Evolutionary conservation across 177 flowering plant species (phyloP).

Genomic region (Vitis hybrid): DNA sequence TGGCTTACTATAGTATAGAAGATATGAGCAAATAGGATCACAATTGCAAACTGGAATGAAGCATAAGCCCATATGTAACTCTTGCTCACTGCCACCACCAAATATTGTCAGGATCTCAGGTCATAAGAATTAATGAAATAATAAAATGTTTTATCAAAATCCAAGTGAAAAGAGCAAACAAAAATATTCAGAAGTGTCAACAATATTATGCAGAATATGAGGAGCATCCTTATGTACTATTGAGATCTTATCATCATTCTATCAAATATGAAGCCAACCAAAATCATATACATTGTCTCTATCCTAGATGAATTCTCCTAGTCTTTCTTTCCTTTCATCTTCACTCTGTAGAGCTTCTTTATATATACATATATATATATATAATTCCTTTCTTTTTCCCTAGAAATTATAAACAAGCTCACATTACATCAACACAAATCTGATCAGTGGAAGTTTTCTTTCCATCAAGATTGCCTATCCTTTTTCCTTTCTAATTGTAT

Average conservation of each 20-base stretch:
- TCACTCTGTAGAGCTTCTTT: too few species aligned
- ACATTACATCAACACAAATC: too few species aligned
- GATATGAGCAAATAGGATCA: conserved; percentile 81
- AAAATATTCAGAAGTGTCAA: not conserved
- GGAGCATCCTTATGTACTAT: not conserved
- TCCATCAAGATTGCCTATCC: too few species aligned
- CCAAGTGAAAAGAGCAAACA: not conserved
- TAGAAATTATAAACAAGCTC: too few species aligned
- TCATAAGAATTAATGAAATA: not conserved
- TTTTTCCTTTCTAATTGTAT: too few species aligned
- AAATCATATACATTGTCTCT: not conserved
- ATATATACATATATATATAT: too few species aligned
- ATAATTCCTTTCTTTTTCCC: too few species aligned
- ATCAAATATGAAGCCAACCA: not conserved
- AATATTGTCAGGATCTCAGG: conserved; percentile 4
- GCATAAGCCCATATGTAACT: conserved; percentile 89
- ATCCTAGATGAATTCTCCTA: too few species aligned
- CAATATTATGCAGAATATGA: not conserved
- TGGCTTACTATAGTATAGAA: conserved; percentile 71
- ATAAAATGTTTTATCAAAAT: not conserved
- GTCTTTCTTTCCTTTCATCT: too few species aligned
- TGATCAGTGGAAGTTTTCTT: too few species aligned
- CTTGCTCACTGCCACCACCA: conserved; percentile 63
- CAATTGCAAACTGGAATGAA: conserved; percentile 78
- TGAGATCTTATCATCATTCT: too few species aligned